A percentile compares a stretch with the other conserved stretches of the same genome.
Evolutionary conservation across 2,329 filamentous ascomycete species (phyloP).

Genomic region (Xylaria digitata): DNA sequence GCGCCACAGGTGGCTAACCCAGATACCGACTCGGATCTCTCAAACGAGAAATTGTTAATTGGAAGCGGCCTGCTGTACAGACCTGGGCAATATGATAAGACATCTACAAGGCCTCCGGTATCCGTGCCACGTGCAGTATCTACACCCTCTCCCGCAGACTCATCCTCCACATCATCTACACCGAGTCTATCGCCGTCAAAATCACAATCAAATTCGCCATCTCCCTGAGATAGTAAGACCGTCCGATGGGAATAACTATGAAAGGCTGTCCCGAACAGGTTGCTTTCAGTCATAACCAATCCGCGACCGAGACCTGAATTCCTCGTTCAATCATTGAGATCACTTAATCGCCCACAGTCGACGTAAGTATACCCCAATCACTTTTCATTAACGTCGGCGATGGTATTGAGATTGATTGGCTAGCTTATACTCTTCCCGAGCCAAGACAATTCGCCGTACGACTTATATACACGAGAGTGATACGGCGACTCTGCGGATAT

Average conservation of each 20-base stretch:
- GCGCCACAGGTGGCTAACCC: not conserved
- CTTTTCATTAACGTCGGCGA: not conserved
- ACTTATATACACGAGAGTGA: conserved; percentile 10
- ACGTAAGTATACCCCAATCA: conserved; percentile 17
- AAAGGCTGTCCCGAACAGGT: not conserved
- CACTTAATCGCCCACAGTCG: not conserved
- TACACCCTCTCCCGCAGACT: conserved; percentile 10
- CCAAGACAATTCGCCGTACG: not conserved
- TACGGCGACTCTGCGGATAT: not conserved
- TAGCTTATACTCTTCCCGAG: not conserved
- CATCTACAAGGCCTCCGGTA: not conserved
- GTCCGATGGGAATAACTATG: not conserved
- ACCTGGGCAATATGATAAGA: not conserved
- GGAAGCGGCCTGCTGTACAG: conserved; percentile 32
- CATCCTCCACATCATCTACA: conserved; percentile 16
- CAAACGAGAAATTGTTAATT: conserved; percentile 16
- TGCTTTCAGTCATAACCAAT: not conserved
- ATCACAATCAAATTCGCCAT: conserved; percentile 22
- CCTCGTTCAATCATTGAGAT: not conserved
- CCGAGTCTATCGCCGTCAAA: conserved; percentile 22
- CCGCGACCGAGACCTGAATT: not conserved
- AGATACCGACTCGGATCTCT: not conserved
- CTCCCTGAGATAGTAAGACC: conserved; percentile 4
- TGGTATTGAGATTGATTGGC: not conserved
- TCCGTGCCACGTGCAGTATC: not conserved